Percentiles rank a stretch among this genome's conserved stretches.
These are phyloP conservation scores for Starmerella sp. DNA, from an alignment of 805 yeast genomes.

Conservation along the genomic window DNA sequence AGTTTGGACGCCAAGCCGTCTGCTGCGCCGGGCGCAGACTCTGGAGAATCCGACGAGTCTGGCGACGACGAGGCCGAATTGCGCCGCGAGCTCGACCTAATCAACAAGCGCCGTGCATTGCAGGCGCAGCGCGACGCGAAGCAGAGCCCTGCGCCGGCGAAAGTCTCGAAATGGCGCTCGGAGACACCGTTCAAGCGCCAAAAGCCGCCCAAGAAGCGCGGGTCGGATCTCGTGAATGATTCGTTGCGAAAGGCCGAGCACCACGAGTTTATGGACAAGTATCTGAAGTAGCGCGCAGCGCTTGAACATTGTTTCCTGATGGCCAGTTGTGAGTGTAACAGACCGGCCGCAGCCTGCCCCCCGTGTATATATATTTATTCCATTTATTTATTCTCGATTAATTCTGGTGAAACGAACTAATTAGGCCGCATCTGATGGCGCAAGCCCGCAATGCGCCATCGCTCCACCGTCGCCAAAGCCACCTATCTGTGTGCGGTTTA, in stretches of 20 bases:
- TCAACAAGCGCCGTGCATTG: constrained; percentile 7
- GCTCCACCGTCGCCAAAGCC: background rate
- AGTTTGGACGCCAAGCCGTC: too few species aligned
- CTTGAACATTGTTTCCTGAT: too few species aligned
- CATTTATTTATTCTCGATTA: background rate
- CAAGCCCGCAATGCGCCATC: too few species aligned
- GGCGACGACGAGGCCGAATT: constrained; percentile 1
- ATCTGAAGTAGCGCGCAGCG: background rate
- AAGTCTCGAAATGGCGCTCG: constrained; percentile 4
- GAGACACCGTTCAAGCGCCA: constrained; percentile 8
- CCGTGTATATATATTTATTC: too few species aligned
- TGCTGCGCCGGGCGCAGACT: background rate
- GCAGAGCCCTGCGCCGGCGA: background rate
- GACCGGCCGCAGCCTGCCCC: too few species aligned
- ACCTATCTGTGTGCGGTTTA: background rate
- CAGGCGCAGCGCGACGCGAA: background rate
- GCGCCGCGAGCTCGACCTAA: constrained; percentile 9
- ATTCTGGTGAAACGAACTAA: too few species aligned
- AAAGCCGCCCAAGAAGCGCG: background rate
- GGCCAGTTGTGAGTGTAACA: too few species aligned
- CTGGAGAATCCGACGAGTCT: background rate
- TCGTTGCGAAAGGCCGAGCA: background rate
- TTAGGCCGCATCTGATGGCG: too few species aligned
- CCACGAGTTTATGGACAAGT: constrained; percentile 8
- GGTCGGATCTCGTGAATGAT: background rate